Percentiles rank a stretch among this genome's conserved stretches.
Conservation (phyloP, 2,329 filamentous ascomycete genomes). For the Scytalidium lignicola region DNA sequence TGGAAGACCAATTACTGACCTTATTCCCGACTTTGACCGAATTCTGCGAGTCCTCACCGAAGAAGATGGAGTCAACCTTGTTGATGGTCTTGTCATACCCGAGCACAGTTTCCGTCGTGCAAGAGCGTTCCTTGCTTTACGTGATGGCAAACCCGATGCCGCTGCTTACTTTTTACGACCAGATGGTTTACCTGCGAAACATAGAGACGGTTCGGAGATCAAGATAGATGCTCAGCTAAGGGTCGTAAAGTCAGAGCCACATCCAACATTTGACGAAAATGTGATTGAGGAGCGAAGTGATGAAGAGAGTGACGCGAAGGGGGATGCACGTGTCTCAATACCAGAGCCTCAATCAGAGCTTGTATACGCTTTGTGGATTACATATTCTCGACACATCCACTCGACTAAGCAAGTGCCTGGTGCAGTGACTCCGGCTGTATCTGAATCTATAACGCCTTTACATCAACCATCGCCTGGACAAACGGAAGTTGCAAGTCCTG, state of each 20-base stretch:
- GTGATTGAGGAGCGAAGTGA: slow-evolving; percentile 59
- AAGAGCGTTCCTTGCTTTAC: slow-evolving; percentile 74
- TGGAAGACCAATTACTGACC: slow-evolving; percentile 69
- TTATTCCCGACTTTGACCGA: slow-evolving; percentile 84
- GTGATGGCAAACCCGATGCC: slow-evolving; percentile 76
- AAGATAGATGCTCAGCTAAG: slow-evolving; percentile 96
- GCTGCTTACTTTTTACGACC: slow-evolving; percentile 76
- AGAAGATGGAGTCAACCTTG: slow-evolving; percentile 76
- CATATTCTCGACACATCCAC: slow-evolving; percentile 90
- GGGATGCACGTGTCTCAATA: slow-evolving; percentile 28
- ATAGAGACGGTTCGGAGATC: slow-evolving; percentile 86
- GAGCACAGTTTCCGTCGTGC: slow-evolving; percentile 94
- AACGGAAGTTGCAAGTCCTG: slow-evolving; percentile 52
- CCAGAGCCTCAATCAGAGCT: slow-evolving; percentile 60
- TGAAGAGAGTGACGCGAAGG: slow-evolving; percentile 36
- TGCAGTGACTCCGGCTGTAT: slow-evolving; percentile 58
- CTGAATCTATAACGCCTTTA: slow-evolving; percentile 64
- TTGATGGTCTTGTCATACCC: slow-evolving; percentile 93
- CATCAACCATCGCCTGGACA: slow-evolving; percentile 77
- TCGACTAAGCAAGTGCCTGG: slow-evolving; percentile 58
- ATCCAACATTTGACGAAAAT: slow-evolving; percentile 52
- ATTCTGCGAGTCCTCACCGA: slow-evolving; percentile 77
- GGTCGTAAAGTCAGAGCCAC: slow-evolving; percentile 82
- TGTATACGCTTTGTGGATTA: slow-evolving; percentile 95
- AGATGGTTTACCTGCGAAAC: slow-evolving; percentile 76